Conservation (phyloP, 2,329 filamentous ascomycete genomes). For the Berkeleyomyces basicola region DNA sequence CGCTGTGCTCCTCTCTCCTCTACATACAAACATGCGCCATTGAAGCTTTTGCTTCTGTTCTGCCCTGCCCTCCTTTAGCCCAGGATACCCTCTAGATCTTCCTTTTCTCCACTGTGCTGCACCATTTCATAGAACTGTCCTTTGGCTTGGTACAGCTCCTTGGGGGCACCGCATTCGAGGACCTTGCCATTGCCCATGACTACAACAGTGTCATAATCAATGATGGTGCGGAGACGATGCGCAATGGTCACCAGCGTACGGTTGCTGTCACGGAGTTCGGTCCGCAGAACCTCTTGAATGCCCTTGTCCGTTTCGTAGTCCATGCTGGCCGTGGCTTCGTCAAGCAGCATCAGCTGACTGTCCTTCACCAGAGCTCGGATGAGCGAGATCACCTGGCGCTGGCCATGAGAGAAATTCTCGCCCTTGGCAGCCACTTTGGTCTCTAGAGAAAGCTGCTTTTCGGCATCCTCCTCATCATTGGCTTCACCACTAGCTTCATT, state of each 20-base stretch:
- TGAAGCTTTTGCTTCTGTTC: neutral
- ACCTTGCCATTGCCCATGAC: slow-evolving; percentile 31
- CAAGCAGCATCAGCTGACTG: slow-evolving; percentile 30
- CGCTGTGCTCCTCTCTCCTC: no score
- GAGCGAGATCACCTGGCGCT: slow-evolving; percentile 32
- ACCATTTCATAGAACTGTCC: slow-evolving; percentile 39
- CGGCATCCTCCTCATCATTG: slow-evolving; percentile 13
- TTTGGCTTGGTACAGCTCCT: slow-evolving; percentile 27
- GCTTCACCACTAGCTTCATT: neutral
- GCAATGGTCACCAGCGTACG: slow-evolving; percentile 33
- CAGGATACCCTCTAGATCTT: slow-evolving; percentile 15
- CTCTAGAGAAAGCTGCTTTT: slow-evolving; percentile 21
- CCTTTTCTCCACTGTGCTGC: slow-evolving; percentile 35
- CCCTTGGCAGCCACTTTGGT: slow-evolving; percentile 28
- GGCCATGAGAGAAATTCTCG: slow-evolving; percentile 31
- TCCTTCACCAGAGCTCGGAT: slow-evolving; percentile 30
- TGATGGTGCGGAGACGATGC: slow-evolving; percentile 32
- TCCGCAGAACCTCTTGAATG: slow-evolving; percentile 29
- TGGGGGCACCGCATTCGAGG: slow-evolving; percentile 31
- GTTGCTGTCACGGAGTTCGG: slow-evolving; percentile 29
- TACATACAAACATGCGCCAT: no score
- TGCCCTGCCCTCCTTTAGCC: neutral
- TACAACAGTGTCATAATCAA: slow-evolving; percentile 34
- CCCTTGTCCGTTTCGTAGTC: slow-evolving; percentile 31
- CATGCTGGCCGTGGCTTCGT: slow-evolving; percentile 35